phyloP scores from a whole-genome alignment of 1,139 yeast species.

The Blastobotrys indianensis region DNA sequence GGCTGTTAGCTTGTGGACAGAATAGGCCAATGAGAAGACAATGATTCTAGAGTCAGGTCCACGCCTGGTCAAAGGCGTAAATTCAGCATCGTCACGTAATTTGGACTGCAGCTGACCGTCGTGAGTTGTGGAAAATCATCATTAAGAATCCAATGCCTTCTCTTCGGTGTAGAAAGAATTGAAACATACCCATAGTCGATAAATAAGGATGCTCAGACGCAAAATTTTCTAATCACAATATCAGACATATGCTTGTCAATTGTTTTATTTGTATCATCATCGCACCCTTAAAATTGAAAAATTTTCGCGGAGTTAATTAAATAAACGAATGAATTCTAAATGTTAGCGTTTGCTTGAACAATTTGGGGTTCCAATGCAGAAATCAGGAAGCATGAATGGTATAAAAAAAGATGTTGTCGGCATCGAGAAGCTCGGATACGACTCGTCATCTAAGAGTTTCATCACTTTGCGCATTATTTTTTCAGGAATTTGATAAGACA shows the following conservation, averaged over 20 bases:
- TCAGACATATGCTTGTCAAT: constrained; percentile 99
- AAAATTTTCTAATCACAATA: constrained; percentile 50
- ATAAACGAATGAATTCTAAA: constrained; percentile 1
- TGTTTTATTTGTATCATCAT: constrained; percentile 59
- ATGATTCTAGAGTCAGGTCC: constrained; percentile 3
- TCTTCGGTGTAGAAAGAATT: constrained; percentile 1
- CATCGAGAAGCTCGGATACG: constrained; percentile 91
- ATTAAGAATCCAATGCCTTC: constrained; percentile 30
- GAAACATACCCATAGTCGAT: constrained; percentile 19
- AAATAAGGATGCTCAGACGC: constrained; percentile 36
- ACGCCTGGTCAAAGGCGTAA: constrained; percentile 98
- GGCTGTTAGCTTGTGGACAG: background rate
- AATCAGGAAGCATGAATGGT: constrained; percentile 81
- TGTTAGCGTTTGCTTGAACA: constrained; percentile 15
- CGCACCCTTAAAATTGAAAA: constrained; percentile 38
- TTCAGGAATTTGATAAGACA: too few species aligned
- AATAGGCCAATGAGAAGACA: background rate
- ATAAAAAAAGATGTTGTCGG: constrained; percentile 66
- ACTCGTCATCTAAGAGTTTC: constrained; percentile 98
- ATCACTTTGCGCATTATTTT: constrained; percentile 43
- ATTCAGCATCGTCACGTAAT: constrained; percentile 84
- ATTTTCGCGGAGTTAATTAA: constrained; percentile 1
- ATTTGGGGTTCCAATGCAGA: constrained; percentile 11
- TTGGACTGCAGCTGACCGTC: constrained; percentile 99
- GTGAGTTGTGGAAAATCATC: constrained; percentile 94